Conservation (phyloP, 2,329 filamentous ascomycete species). For the Didymella pinodella region DNA sequence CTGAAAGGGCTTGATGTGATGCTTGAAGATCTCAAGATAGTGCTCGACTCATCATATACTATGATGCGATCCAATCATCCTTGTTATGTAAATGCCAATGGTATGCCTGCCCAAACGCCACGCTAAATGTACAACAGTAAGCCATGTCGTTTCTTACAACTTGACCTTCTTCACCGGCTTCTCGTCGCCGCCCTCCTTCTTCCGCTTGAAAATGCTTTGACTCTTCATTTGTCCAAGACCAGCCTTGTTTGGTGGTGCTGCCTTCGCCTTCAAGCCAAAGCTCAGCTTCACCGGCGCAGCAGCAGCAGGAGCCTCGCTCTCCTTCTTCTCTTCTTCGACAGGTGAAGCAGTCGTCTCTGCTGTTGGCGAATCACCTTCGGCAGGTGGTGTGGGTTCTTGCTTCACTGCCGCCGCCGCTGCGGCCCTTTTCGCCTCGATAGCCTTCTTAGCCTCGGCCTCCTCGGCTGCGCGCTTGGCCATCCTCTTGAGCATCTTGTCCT, state of each 20-base stretch:
- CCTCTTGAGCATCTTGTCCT: constrained; percentile 81
- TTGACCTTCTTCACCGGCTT: constrained; percentile 48
- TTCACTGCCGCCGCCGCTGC: constrained; percentile 51
- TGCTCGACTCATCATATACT: not conserved
- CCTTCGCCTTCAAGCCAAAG: constrained; percentile 45
- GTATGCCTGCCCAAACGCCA: constrained; percentile 22
- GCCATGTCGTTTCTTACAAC: constrained; percentile 24
- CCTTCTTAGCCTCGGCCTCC: constrained; percentile 55
- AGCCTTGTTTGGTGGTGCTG: constrained; percentile 36
- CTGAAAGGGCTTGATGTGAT: not conserved
- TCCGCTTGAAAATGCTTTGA: constrained; percentile 49
- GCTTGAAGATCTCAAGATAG: not conserved
- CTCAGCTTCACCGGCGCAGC: constrained; percentile 45
- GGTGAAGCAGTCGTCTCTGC: constrained; percentile 57
- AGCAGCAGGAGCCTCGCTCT: constrained; percentile 49
- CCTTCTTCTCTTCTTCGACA: constrained; percentile 77
- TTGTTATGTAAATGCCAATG: not conserved
- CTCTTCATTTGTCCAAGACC: constrained; percentile 47
- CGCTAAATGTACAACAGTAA: constrained; percentile 29
- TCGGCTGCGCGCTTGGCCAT: constrained; percentile 81
- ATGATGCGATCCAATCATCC: not conserved
- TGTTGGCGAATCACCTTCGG: constrained; percentile 40
- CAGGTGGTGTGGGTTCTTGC: constrained; percentile 45
- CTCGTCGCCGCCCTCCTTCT: constrained; percentile 36
- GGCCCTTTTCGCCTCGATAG: constrained; percentile 54